Evolutionary conservation across 371 early-diverging fungal genomes (phyloP), one percentile per base, ranked within the genome.

Genomic region (Mucor racemosus): DNA sequence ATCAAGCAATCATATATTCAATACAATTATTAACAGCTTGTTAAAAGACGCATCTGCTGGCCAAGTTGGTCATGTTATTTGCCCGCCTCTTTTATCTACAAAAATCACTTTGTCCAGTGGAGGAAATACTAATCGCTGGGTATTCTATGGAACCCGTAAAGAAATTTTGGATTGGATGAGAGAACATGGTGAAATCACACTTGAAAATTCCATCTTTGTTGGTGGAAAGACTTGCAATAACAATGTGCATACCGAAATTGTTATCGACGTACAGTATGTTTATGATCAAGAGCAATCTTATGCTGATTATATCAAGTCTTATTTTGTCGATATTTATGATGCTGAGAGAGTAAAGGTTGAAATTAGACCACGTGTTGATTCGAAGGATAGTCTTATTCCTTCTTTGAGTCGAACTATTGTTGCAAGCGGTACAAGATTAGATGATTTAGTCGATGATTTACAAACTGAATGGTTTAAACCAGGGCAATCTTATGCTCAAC

Each of bases 131-230:
- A 73, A 66, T 26, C 73, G 74, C 6, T 82, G 78, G 79, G 61
- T 73, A 7, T 82, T 82, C 48, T 76, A 74, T 57, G 83, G 83
- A 14, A 82, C 77, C 2, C 77, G 83, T 17, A 69, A 71, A 21
- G 72, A 80, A 34, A 78, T 80, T 31, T 14, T 82, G 4, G 71
- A 78, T 8, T 82, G 83, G 83, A 75, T 82, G 44, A 71, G 68
- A 11, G 61, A 75, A 35, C 80, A 79, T 63, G 17, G 65, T n/a
- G 61, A 80, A 10, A 61, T 82, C 0, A 66, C 57, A 17, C 21
- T 82, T 2, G 80, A 82, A 58, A 77, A 75, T 36, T n/a, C 67
- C 4, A 50, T 78, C 7, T 80, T 78, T 62, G 42, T 63, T 19
- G 66, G 69, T 19, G 66, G 61, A 11, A 31, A 66, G 9, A 38